Percentiles rank a stretch among this genome's conserved stretches.
Evolutionary conservation across 306 rosid species (phyloP).

Genomic region (Pyrus betulifolia): DNA sequence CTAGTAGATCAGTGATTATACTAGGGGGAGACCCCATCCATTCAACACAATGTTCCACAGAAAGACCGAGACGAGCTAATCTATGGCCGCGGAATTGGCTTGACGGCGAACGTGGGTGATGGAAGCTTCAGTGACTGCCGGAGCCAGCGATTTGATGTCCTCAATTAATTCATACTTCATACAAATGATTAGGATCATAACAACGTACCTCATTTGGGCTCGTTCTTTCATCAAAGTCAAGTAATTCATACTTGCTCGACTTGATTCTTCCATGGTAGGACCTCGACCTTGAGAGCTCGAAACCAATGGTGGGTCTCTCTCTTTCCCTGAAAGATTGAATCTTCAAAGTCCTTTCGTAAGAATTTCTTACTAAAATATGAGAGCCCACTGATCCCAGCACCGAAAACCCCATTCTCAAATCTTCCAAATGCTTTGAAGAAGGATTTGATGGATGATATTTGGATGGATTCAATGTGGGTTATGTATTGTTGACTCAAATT

Average conservation of each 20-base stretch:
- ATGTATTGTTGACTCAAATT: not conserved
- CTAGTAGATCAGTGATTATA: no score
- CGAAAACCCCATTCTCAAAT: conserved; percentile 43
- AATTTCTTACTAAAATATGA: conserved; percentile 22
- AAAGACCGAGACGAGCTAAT: no score
- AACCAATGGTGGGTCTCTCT: conserved; percentile 3
- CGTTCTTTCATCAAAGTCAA: conserved; percentile 54
- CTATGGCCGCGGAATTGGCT: no score
- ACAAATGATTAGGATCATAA: not conserved
- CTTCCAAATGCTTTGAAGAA: conserved; percentile 1
- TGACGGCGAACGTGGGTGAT: no score
- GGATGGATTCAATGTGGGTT: conserved; percentile 8
- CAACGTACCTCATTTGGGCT: conserved; percentile 56
- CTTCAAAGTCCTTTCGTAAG: conserved; percentile 23
- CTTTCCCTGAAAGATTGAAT: conserved; percentile 20
- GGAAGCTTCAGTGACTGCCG: no score
- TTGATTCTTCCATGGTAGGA: conserved; percentile 12
- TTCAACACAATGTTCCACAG: no score
- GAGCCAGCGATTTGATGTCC: no score
- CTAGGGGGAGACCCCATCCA: no score
- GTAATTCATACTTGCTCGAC: conserved; percentile 36
- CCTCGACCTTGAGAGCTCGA: conserved; percentile 32
- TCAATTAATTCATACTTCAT: no score
- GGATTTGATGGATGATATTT: not conserved
- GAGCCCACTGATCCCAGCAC: conserved; percentile 40